Conservation (phyloP, 1,284 basidiomycete genomes). For the Porogramme epimiltina region DNA sequence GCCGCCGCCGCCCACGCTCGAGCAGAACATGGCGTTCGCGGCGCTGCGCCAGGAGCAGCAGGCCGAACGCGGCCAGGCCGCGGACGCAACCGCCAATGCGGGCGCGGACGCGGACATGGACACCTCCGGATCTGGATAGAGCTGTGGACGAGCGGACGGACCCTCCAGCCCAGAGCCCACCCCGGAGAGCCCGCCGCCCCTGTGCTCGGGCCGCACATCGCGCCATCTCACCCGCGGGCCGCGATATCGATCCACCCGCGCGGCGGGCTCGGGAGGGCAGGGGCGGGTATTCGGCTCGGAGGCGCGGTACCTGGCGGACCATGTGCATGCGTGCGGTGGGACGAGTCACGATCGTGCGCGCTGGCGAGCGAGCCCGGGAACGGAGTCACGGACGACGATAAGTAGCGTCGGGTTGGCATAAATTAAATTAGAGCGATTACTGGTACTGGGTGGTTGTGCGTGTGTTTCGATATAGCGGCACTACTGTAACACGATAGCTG, state of each 20-base stretch:
- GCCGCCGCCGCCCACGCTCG: slow-evolving; percentile 64
- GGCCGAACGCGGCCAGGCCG: too few species aligned
- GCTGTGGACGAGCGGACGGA: too few species aligned
- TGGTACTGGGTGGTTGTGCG: background rate
- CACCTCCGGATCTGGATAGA: background rate
- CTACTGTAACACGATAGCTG: slow-evolving; percentile 19
- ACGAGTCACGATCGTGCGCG: background rate
- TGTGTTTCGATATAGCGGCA: slow-evolving; percentile 13
- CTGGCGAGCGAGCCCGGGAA: background rate
- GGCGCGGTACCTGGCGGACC: slow-evolving; percentile 1
- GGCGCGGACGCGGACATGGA: slow-evolving; percentile 7
- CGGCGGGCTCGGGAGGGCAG: too few species aligned
- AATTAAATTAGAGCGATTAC: slow-evolving; percentile 16
- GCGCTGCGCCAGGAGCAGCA: slow-evolving; percentile 51
- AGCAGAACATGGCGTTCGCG: slow-evolving; percentile 82
- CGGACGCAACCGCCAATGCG: background rate
- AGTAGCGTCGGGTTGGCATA: background rate
- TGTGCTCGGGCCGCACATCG: too few species aligned
- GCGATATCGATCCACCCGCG: too few species aligned
- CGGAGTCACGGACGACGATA: too few species aligned
- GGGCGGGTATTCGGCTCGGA: too few species aligned
- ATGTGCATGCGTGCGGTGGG: background rate
- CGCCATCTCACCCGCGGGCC: too few species aligned
- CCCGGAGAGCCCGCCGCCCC: too few species aligned
- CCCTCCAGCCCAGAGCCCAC: too few species aligned